Base-by-base conservation (phyloP, 2,329 filamentous ascomycete genomes). In the Pezizomycotina sp. region DNA sequence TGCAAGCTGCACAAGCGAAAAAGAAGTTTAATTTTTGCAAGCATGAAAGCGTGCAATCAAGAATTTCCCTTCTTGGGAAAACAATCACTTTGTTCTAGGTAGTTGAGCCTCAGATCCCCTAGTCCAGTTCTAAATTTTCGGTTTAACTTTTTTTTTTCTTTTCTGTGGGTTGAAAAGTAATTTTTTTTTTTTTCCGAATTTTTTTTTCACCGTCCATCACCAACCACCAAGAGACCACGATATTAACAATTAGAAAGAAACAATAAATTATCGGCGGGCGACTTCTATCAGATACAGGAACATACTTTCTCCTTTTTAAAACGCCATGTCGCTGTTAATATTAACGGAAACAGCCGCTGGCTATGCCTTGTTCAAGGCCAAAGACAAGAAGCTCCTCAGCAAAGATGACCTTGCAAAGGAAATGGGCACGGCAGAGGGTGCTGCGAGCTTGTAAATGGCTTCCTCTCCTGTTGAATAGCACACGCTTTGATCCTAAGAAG, bases 331-430 rank as follows among this genome's bases (percentile, higher is more conserved):
- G 63, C 74, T 89, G 58, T 91, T 92, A 62, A 79, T 93, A 63
- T 74, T 93, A 53, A 77, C 77, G 55, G 84, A 93, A 64, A 93
- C 84, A 59, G 81, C 80, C 62, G 84, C 84, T 52, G 92, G 89
- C 59, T 95, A 95, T 66, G 89, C 84, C 61, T 73, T 98, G 59
- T 83, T 98, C 66, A 95, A 98, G 69, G 79, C 86, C 53, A 82
- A 84, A 60, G 86, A 95, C 70, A 95, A 93, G 73, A 95, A 95
- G 68, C 71, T 95, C 42, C 68, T 98, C 49, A 89, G 92, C 61
- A 75, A 78, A 55, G 77, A 86, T 61, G 74, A 84, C 55, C 62
- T 92, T 47, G 68, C 71, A 35, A 67, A 72, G 47, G 74, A 89
- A 58, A 68, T 83, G 45, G 69, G 74, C 48, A 77, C 77, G 42